Evolutionary conservation across 495 filamentous ascomycete species (phyloP), one percentile per base, ranked within the genome.

Genomic region (Daldinia decipiens): DNA sequence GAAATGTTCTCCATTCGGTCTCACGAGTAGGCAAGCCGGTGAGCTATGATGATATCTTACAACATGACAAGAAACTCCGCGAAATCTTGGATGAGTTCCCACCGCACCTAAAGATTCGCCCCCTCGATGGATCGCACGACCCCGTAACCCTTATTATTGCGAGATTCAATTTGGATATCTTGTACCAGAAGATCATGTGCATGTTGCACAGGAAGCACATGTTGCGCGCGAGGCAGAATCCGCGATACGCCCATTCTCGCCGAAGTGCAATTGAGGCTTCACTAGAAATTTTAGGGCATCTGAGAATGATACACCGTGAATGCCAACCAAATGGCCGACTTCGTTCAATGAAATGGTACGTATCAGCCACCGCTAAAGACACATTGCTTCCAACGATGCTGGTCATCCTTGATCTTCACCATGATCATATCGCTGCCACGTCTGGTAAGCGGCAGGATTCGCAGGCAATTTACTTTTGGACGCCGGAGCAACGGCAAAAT

Each of bases 361-460:
- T 95, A 56, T 93, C 87, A 17, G 83, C 84, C 2, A 85, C 96
- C 4, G 92, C 93, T 17, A 91, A 89, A 53, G 95, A 98, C 71
- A 97, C 95, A 72, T 80, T 97, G 13, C 88, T 96, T 17, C 93
- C 92, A 1, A 91, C 92, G 2, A 97, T 97, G 93, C 88, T 97
- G 62, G 85, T 98, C 19, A 90, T 89, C 70, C 82, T 97, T 32
- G 93, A 96, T 67, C 82, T 97, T 36, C 83, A 87, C 64, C 84
- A 81, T 68, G 84, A 87, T 61, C 81, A 82, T 34, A 59, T 79
- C 54, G 73, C 80, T 3, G 62, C 76, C 59, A 55, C 67, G 59
- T 68, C 82, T 71, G 65, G 65, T 40, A 67, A 80, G 36, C 65
- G 73, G 60, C 67, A 78, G 70, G 67, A 80, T 64, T 74, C 79